Base-by-base conservation (phyloP, 805 yeast species). In the Wilhelminamyces savonicus region DNA sequence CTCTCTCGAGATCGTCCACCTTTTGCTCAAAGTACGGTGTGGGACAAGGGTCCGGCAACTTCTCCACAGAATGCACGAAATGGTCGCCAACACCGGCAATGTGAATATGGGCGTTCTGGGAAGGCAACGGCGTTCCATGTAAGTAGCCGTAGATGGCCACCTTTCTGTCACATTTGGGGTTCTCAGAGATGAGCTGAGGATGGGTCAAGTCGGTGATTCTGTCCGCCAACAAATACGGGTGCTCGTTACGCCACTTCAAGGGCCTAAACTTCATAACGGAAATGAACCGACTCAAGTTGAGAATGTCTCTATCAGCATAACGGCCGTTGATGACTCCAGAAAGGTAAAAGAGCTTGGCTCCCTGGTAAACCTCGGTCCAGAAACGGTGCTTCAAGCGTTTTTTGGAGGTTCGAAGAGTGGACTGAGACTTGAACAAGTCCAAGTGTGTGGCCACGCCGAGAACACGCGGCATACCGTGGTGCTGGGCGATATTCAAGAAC, bases 301-400 rank as follows among this genome's bases (percentile, higher is more conserved):
- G 66, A 37, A 92, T 83, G 54, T 92, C 99, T 46, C 98, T 71
- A 56, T 92, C 99, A 2, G 98, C 98, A 52, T 92, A 92, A 52
- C 99, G 76, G 24, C 98, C 98, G 50, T 92, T 94, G 30, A 92
- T 72, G 27, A 92, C 97, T 48, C 99, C 98, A 2, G 95, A 83
- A 13, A 92, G 66, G 51, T 90, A 88, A 52, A 92, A 92, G 23
- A 92, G 68, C 56, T 92, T 92, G 16, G 99, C 98, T 46, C 99
- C 99, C 55, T 82, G 94, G 54, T 92, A 92, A 24, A 92, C 97
- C 60, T 92, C 99, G 3, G 98, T 92, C 98, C 99, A 92, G 57
- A 92, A 85, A 50, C 99, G 73, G 51, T 85, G 84, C 60, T 92
- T 92, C 45, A 92, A 73, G 43, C 86, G 73, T 54, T 92, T 92